phyloP scores from a whole-genome alignment of 371 early-diverging fungal species.

The Saksenaea oblongispora region DNA sequence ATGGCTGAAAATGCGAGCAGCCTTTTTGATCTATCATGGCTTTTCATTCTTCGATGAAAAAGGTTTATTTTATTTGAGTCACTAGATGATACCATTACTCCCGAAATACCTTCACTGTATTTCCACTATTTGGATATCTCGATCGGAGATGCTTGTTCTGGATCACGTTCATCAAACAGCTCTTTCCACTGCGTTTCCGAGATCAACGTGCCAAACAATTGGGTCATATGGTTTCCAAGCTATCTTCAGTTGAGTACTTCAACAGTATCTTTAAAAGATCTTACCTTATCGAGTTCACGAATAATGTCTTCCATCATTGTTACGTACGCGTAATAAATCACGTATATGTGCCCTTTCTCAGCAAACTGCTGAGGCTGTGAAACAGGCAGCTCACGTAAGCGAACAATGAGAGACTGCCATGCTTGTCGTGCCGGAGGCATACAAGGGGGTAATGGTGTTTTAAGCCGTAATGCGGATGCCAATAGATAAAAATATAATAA shows the following conservation, averaged over 20 bases:
- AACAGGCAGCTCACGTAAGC: slow-evolving; percentile 53
- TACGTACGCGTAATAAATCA: slow-evolving; percentile 82
- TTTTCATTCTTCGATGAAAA: too few relatives aligned
- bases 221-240: slow-evolving; percentile 45
- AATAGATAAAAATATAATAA: slow-evolving; percentile 78
- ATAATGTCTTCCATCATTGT: slow-evolving; percentile 83
- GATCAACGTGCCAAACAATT: slow-evolving; percentile 46
- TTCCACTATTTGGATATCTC: too few relatives aligned
- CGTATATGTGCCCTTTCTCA: slow-evolving; percentile 63
- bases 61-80: too few relatives aligned
- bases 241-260: slow-evolving; percentile 1
- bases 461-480: slow-evolving; percentile 77
- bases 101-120: too few relatives aligned
- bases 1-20: too few relatives aligned
- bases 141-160: too few relatives aligned
- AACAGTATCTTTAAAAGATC: background rate
- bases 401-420: slow-evolving; percentile 45
- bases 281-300: slow-evolving; percentile 71
- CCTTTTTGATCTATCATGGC: too few relatives aligned
- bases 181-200: slow-evolving; percentile 46
- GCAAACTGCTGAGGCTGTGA: slow-evolving; percentile 47
- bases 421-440: slow-evolving; percentile 71
- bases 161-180: slow-evolving; percentile 26
- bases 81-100: too few relatives aligned
- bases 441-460: slow-evolving; percentile 82